These are phyloP conservation scores for Cicer cuneatum DNA, from an alignment of 306 rosid genomes.

Conservation along the genomic window DNA sequence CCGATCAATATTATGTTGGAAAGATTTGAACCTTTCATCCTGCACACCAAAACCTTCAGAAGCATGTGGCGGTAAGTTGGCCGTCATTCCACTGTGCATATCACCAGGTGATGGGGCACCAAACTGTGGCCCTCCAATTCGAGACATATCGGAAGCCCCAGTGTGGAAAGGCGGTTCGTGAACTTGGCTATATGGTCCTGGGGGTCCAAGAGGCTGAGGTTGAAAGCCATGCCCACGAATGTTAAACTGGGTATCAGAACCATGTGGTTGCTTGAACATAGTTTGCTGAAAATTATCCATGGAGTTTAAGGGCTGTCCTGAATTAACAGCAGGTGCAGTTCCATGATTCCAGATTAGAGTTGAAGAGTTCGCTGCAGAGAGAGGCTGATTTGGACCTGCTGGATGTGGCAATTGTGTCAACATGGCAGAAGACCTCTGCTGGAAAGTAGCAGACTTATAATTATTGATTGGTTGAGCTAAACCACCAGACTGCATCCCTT, in stretches of 20 bases:
- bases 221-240: conserved; percentile 54
- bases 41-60: conserved; percentile 65
- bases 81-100: conserved; percentile 56
- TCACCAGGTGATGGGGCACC: conserved; percentile 64
- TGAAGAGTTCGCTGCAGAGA: conserved; percentile 49
- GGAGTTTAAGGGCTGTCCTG: conserved; percentile 40
- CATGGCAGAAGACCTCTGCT: conserved; percentile 54
- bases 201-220: conserved; percentile 52
- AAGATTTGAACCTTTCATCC: conserved; percentile 73
- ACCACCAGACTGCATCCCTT: conserved; percentile 46
- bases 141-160: conserved; percentile 58
- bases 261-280: conserved; percentile 39
- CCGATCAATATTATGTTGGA: conserved; percentile 53
- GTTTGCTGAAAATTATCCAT: conserved; percentile 41
- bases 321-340: conserved; percentile 45
- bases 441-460: conserved; percentile 52
- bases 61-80: conserved; percentile 61
- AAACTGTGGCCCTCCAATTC: conserved; percentile 57
- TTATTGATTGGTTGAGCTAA: conserved; percentile 47
- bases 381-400: conserved; percentile 58
- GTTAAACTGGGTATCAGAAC: conserved; percentile 47
- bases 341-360: conserved; percentile 59
- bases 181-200: conserved; percentile 59
- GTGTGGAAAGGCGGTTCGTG: conserved; percentile 58
- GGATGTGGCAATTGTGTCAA: conserved; percentile 54